Evolutionary conservation across 768 basidiomycete genomes (phyloP), one percentile per base, ranked within the genome.

Genomic region (Crepidotus variabilis): DNA sequence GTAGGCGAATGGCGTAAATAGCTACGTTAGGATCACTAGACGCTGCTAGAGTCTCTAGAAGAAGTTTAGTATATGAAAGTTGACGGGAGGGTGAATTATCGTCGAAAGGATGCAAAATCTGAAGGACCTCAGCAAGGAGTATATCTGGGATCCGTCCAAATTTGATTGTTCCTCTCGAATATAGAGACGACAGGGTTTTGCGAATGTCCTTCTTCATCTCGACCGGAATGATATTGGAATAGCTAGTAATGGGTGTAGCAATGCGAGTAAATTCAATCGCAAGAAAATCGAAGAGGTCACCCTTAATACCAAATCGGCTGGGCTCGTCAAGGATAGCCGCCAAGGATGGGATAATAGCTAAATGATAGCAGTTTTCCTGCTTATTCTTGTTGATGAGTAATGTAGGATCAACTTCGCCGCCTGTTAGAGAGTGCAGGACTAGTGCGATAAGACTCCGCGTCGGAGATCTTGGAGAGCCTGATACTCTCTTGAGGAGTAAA

Each of bases 161-260:
- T 2, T 64, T 65, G 32, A 78, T 64, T 13, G 65, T 66, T 14
- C 71, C 74, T 28, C 71, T 67, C 24, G 70, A 63, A 47, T 72
- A 73, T 1, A 76, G 66, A 33, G 65, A 67, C n/a, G 70, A 72
- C n/a, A 77, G 56, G n/a, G 71, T 71, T 11, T 63, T 57, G 21
- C 71, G 63, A 6, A 69, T 72, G 1, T 65, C 57, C 2, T 61
- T 60, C 43, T 66, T 68, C 18, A 72, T 53, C 13, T 54, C 60
- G n/a, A 59, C 55, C 11, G 69, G 68, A 49, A 75, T 72, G 10
- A 63, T 59, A 36, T 66, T 62, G 4, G 68, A 64, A 4, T 69
- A 66, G 1, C 59, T 63, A 6, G 71, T 63, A 6, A 72, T 62
- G 6, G 69, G 69, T 0, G 70, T 63, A 18, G 72, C 73, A 10